Percentiles rank a stretch among this genome's conserved stretches.
Conservation (phyloP, 2,329 filamentous ascomycete species). For the Pseudogymnoascus sp. region DNA sequence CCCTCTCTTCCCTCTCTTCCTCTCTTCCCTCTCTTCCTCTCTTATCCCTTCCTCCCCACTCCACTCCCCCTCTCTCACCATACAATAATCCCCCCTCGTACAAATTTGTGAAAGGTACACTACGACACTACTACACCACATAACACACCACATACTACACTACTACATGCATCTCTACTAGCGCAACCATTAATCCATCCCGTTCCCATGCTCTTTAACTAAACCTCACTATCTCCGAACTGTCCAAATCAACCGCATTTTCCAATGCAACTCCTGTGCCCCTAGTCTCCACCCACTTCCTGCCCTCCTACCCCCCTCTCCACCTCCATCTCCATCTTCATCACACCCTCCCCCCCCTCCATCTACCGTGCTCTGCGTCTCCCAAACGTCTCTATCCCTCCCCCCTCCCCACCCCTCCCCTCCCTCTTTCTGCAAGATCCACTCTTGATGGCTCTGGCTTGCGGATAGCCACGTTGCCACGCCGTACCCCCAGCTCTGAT, state of each 20-base stretch:
- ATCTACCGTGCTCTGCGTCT: neutral
- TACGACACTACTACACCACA: too few relatives aligned
- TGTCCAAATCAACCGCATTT: neutral
- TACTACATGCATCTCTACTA: too few relatives aligned
- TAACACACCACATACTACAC: too few relatives aligned
- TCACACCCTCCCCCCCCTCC: neutral
- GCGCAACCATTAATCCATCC: too few relatives aligned
- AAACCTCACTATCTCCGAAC: too few relatives aligned
- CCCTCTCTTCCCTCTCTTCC: too few relatives aligned
- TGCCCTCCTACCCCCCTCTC: neutral
- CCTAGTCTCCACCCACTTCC: neutral
- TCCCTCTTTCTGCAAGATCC: neutral
- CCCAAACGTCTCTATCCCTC: neutral
- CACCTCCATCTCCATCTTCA: neutral
- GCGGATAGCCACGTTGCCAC: neutral
- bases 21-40: too few relatives aligned
- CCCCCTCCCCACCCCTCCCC: neutral
- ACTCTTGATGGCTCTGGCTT: neutral
- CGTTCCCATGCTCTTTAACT: too few relatives aligned
- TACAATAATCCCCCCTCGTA: too few relatives aligned
- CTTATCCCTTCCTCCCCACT: too few relatives aligned
- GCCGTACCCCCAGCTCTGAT: neutral
- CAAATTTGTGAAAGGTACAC: too few relatives aligned
- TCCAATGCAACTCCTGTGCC: neutral
- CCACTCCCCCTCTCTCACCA: too few relatives aligned